phyloP scores from a whole-genome alignment of 192 early-diverging fungal species.

The Rhizophagus sp. region DNA sequence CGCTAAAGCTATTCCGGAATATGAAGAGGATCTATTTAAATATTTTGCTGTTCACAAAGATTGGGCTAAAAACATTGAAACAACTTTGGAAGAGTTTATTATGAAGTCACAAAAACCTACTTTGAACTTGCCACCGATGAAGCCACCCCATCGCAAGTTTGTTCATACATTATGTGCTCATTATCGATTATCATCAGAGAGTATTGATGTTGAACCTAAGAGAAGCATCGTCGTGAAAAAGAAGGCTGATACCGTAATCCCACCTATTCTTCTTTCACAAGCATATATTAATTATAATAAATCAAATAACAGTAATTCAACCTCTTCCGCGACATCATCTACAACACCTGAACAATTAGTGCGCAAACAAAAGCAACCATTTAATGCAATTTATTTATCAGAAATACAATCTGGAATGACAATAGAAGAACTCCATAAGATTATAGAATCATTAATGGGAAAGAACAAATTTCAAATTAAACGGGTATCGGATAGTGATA shows the following conservation, averaged over 20 bases:
- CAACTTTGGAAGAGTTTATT: conserved; percentile 53
- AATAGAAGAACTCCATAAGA: conserved; percentile 45
- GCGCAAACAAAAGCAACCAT: conserved; percentile 49
- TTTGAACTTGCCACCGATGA: conserved; percentile 71
- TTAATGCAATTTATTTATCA: conserved; percentile 59
- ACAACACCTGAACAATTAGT: conserved; percentile 32
- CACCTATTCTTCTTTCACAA: conserved; percentile 41
- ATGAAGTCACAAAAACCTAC: conserved; percentile 39
- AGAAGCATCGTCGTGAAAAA: conserved; percentile 69
- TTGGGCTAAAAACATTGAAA: conserved; percentile 73
- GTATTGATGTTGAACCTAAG: conserved; percentile 78
- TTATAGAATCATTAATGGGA: conserved; percentile 41
- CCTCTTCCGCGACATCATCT: conserved; percentile 6
- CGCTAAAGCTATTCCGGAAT: conserved; percentile 42
- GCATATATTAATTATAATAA: conserved; percentile 30
- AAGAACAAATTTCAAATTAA: conserved; percentile 26
- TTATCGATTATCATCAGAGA: conserved; percentile 71
- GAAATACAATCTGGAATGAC: conserved; percentile 56
- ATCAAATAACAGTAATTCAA: not conserved
- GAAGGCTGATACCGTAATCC: conserved; percentile 37
- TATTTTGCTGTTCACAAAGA: conserved; percentile 63
- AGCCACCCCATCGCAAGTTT: conserved; percentile 63
- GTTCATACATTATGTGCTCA: conserved; percentile 71
- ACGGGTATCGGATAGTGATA: conserved; percentile 59
- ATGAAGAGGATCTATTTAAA: conserved; percentile 64